Evolutionary conservation across 371 early-diverging fungal genomes (phyloP).

Genomic region (Mortierella polycephala): DNA sequence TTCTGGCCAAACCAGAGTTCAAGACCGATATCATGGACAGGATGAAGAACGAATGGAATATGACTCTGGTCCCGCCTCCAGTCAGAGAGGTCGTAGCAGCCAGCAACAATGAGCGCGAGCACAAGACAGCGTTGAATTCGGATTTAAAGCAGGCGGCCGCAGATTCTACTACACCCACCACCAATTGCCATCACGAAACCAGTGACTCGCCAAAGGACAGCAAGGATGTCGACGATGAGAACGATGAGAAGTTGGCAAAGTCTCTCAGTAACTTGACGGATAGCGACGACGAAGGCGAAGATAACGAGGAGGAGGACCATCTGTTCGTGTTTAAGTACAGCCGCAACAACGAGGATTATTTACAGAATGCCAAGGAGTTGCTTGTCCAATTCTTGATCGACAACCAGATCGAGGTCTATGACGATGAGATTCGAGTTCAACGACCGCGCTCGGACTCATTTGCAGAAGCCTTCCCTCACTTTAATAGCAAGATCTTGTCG

Average conservation of each 20-base stretch:
- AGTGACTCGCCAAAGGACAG: neutral
- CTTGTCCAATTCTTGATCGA: conserved; percentile 57
- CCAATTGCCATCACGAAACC: neutral
- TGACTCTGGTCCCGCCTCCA: conserved; percentile 36
- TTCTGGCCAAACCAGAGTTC: conserved; percentile 42
- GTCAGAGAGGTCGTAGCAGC: conserved; percentile 5
- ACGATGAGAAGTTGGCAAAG: conserved; percentile 20
- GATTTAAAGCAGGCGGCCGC: neutral
- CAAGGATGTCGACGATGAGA: neutral
- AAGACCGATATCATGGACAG: conserved; percentile 22
- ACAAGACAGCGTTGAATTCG: neutral
- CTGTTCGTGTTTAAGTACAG: conserved; percentile 55
- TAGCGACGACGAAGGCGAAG: conserved; percentile 29
- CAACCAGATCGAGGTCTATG: conserved; percentile 58
- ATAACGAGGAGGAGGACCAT: conserved; percentile 43
- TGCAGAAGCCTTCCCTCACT: conserved; percentile 53
- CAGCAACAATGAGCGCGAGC: neutral
- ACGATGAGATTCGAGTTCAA: conserved; percentile 45
- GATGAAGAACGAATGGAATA: conserved; percentile 45
- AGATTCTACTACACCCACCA: neutral
- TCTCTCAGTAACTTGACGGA: conserved; percentile 47
- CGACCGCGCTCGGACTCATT: conserved; percentile 53
- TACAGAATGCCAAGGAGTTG: conserved; percentile 55
- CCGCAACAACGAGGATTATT: conserved; percentile 52
- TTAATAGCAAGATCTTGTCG: conserved; percentile 53